phyloP scores from a whole-genome alignment of 1,139 yeast species.

The Magnusiomyces sp. region DNA sequence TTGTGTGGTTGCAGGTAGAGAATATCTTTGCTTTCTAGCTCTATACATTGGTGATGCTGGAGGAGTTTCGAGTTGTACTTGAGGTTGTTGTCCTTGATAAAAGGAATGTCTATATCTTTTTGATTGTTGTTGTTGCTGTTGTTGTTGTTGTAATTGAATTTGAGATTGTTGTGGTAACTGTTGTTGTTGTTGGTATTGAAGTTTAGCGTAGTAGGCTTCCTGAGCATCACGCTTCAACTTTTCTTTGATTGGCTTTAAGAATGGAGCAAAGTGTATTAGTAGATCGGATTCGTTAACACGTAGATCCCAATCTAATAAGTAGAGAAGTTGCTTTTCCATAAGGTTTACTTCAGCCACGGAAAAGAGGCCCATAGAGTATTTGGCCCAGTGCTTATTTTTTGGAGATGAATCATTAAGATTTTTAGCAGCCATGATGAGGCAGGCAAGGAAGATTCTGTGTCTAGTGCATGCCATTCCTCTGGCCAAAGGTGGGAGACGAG shows the following conservation, averaged over 20 bases:
- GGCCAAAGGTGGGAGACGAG: constrained; percentile 76
- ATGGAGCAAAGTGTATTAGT: constrained; percentile 59
- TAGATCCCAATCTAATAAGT: constrained; percentile 77
- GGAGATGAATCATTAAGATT: constrained; percentile 89
- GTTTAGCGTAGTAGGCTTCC: background rate
- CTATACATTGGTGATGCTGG: background rate
- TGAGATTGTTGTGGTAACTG: background rate
- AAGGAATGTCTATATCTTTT: background rate
- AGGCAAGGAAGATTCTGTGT: constrained; percentile 83
- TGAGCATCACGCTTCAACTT: constrained; percentile 15
- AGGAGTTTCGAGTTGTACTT: background rate
- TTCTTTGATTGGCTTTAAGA: constrained; percentile 61
- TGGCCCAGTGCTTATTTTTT: constrained; percentile 91
- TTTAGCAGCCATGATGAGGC: constrained; percentile 83
- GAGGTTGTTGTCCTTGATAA: constrained; percentile 2
- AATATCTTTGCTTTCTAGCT: background rate
- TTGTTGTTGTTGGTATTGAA: background rate
- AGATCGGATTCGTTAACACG: constrained; percentile 63
- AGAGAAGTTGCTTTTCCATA: constrained; percentile 81
- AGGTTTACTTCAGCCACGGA: constrained; percentile 73
- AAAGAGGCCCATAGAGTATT: constrained; percentile 78
- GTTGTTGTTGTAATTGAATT: background rate
- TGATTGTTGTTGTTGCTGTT: background rate
- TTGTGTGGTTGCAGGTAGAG: background rate
- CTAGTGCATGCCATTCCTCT: constrained; percentile 90